Evolutionary conservation across 2,329 filamentous ascomycete genomes (phyloP).

Genomic region (Scedosporium aurantiacum): DNA sequence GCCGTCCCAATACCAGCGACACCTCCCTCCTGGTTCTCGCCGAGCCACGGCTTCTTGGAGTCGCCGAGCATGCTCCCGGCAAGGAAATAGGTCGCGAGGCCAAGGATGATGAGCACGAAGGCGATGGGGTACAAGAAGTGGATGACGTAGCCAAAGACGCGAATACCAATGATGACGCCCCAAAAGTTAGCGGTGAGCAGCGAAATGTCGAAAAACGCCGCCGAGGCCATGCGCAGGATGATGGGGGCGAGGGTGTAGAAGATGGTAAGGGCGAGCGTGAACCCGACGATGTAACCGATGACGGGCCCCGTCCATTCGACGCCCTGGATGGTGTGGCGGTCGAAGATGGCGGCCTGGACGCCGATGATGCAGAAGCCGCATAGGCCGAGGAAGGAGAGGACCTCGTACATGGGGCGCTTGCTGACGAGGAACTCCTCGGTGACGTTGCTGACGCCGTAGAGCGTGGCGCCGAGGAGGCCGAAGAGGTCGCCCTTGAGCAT

Average conservation of each 20-base stretch:
- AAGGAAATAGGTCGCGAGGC: conserved; percentile 79
- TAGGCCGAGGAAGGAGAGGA: conserved; percentile 80
- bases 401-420: conserved; percentile 80
- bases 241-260: conserved; percentile 87
- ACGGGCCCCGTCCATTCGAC: conserved; percentile 57
- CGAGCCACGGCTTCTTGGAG: conserved; percentile 89
- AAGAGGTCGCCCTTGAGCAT: conserved; percentile 88
- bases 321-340: conserved; percentile 58
- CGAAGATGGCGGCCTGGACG: conserved; percentile 82
- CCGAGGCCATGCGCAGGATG: conserved; percentile 77
- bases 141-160: conserved; percentile 69
- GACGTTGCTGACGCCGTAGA: conserved; percentile 85
- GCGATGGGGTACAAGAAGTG: conserved; percentile 93
- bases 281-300: conserved; percentile 77
- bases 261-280: conserved; percentile 68
- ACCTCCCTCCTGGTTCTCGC: conserved; percentile 71
- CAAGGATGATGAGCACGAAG: conserved; percentile 83
- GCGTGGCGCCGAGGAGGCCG: conserved; percentile 74
- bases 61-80: conserved; percentile 75
- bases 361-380: conserved; percentile 89
- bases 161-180: conserved; percentile 85
- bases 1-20: conserved; percentile 76
- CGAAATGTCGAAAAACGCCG: conserved; percentile 94
- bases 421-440: conserved; percentile 91
- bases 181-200: conserved; percentile 93